A percentile compares a stretch with the other conserved stretches of the same genome.
Conservation (phyloP, 139 green algal genomes). For the Tetradesmus obliquus region DNA sequence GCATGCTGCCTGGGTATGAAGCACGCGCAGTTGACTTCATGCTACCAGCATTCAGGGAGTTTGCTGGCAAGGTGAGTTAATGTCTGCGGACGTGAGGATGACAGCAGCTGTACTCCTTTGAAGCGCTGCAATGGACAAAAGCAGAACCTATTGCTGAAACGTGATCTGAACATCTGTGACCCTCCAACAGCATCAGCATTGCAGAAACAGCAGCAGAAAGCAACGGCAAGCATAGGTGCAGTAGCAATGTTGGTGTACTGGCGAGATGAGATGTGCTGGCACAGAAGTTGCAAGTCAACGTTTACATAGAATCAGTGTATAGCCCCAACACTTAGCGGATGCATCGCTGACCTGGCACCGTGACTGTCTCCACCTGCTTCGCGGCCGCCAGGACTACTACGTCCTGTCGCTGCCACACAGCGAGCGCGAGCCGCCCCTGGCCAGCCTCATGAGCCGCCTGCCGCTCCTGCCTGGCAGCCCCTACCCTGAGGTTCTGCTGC, state of each 20-base stretch:
- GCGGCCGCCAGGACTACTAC: slow-evolving; percentile 58
- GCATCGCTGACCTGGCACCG: too few relatives aligned
- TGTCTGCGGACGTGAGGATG: not conserved
- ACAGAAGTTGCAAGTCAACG: too few relatives aligned
- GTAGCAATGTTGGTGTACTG: too few relatives aligned
- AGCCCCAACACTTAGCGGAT: too few relatives aligned
- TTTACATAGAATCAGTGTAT: too few relatives aligned
- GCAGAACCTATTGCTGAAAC: too few relatives aligned
- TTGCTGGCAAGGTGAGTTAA: slow-evolving; percentile 49
- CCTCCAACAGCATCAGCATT: too few relatives aligned
- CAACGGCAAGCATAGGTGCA: too few relatives aligned
- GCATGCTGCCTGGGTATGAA: slow-evolving; percentile 64
- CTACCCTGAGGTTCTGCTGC: slow-evolving; percentile 59
- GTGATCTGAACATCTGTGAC: too few relatives aligned
- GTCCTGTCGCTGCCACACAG: slow-evolving; percentile 70
- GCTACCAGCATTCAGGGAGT: slow-evolving; percentile 21
- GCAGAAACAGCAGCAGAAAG: too few relatives aligned
- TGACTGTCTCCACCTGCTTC: not conserved
- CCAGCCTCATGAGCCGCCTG: slow-evolving; percentile 56
- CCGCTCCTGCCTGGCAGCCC: slow-evolving; percentile 44
- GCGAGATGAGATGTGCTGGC: too few relatives aligned
- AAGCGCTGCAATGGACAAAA: too few relatives aligned
- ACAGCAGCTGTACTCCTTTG: not conserved
- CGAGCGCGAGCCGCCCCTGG: slow-evolving; percentile 53
- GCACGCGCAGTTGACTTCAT: slow-evolving; percentile 56